Conservation (phyloP, 2,329 filamentous ascomycete species). For the Botrytis galanthina region DNA sequence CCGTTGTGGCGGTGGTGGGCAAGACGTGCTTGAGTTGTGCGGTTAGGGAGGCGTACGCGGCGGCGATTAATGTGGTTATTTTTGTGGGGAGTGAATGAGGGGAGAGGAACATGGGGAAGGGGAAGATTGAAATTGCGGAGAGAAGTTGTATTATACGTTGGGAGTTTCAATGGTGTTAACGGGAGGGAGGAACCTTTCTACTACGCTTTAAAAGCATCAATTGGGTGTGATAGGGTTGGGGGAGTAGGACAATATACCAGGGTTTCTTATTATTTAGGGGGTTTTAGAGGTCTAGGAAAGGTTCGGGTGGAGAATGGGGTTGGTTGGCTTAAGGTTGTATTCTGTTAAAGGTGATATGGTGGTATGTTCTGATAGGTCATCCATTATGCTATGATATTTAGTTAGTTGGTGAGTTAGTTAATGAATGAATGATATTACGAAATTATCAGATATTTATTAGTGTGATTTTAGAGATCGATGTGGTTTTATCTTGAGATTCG, state of each 20-base stretch:
- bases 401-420: not conserved
- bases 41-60: constrained; percentile 72
- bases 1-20: constrained; percentile 65
- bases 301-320: not conserved
- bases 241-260: constrained; percentile 3
- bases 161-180: not conserved
- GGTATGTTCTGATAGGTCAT: not conserved
- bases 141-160: not conserved
- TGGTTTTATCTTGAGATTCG: too few species aligned
- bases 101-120: not conserved
- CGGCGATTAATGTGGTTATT: constrained; percentile 69
- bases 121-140: too few species aligned
- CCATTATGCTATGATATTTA: not conserved
- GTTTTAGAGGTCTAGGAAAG: not conserved
- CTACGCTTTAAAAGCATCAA: not conserved
- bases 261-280: not conserved
- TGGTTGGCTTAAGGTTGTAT: not conserved
- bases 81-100: constrained; percentile 48
- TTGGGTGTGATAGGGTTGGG: not conserved
- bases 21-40: constrained; percentile 68
- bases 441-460: not conserved
- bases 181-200: not conserved
- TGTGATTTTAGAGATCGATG: too few species aligned
- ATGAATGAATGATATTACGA: not conserved
- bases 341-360: not conserved